These are phyloP conservation scores for Herpetomonas muscarum DNA, from an alignment of 208 protist species.

Conservation along the genomic window DNA sequence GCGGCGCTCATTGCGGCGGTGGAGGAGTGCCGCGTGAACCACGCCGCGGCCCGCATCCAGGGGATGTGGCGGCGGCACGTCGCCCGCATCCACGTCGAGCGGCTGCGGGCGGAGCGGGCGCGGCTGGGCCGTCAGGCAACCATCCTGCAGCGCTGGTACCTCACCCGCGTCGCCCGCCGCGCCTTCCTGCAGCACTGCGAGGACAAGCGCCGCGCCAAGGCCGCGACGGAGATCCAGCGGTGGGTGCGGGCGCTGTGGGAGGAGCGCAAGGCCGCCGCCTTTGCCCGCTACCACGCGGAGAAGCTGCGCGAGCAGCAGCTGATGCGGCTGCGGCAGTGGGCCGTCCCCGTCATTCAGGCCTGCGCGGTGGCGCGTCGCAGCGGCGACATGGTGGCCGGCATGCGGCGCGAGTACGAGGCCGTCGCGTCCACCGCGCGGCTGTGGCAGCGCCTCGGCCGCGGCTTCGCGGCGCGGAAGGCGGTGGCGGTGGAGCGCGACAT, in stretches of 20 bases:
- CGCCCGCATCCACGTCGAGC: constrained; percentile 46
- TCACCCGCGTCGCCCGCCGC: constrained; percentile 39
- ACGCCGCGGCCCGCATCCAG: constrained; percentile 60
- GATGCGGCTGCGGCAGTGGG: constrained; percentile 32
- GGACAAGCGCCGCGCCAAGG: constrained; percentile 32
- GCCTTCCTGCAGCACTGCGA: constrained; percentile 44
- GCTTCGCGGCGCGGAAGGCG: constrained; percentile 34
- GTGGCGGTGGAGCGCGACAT: constrained; percentile 31
- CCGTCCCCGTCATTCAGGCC: constrained; percentile 46
- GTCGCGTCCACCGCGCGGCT: constrained; percentile 30
- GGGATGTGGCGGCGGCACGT: constrained; percentile 69
- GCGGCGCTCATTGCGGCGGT: constrained; percentile 21
- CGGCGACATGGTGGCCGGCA: constrained; percentile 37
- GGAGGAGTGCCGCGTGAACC: constrained; percentile 21
- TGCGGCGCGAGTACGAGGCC: constrained; percentile 38
- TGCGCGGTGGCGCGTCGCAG: constrained; percentile 37
- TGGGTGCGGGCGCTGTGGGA: constrained; percentile 49
- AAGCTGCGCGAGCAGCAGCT: constrained; percentile 43
- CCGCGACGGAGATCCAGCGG: constrained; percentile 48
- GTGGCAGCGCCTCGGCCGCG: constrained; percentile 62
- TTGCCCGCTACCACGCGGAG: constrained; percentile 61
- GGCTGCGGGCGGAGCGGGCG: constrained; percentile 57
- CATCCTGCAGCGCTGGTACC: constrained; percentile 66
- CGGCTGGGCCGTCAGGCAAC: constrained; percentile 35
- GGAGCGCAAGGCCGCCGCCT: constrained; percentile 48